Evolutionary conservation across 2,329 filamentous ascomycete genomes (phyloP).

Genomic region (Talaromyces amestolkiae): DNA sequence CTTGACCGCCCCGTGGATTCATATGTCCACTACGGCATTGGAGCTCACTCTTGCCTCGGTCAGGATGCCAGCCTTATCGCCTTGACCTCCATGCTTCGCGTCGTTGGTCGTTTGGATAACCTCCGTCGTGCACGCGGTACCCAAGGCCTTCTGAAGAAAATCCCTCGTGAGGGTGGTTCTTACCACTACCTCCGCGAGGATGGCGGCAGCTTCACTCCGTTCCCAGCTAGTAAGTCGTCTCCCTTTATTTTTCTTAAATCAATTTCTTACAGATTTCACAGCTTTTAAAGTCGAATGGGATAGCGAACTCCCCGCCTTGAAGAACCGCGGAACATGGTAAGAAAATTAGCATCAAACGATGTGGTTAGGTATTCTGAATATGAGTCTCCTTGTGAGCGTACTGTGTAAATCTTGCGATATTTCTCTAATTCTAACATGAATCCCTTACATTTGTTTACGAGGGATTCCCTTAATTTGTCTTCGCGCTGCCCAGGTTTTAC

Average conservation of each 20-base stretch:
- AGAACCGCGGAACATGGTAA: constrained; percentile 1
- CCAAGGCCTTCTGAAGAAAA: constrained; percentile 67
- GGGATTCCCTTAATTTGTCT: too few species aligned
- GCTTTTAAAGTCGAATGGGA: constrained; percentile 48
- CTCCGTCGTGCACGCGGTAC: constrained; percentile 61
- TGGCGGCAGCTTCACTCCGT: constrained; percentile 57
- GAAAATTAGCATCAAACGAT: background rate
- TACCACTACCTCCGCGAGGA: constrained; percentile 66
- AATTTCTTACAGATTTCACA: constrained; percentile 25
- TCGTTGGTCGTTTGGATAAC: constrained; percentile 60
- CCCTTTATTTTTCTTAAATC: background rate
- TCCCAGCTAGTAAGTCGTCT: constrained; percentile 44
- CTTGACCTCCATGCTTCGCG: constrained; percentile 66
- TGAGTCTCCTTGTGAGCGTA: too few species aligned
- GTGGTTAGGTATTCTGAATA: background rate
- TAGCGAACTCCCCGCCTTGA: constrained; percentile 24
- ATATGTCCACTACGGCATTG: constrained; percentile 65
- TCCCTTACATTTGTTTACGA: too few species aligned
- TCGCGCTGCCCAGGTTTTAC: too few species aligned
- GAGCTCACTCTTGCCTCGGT: constrained; percentile 63
- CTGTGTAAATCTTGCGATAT: too few species aligned
- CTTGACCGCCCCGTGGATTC: constrained; percentile 61
- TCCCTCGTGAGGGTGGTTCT: constrained; percentile 55
- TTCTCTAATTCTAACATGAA: too few species aligned
- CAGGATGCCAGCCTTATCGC: constrained; percentile 60